Evolutionary conservation across 2,329 filamentous ascomycete genomes (phyloP).

Genomic region (Fusarium sp.): DNA sequence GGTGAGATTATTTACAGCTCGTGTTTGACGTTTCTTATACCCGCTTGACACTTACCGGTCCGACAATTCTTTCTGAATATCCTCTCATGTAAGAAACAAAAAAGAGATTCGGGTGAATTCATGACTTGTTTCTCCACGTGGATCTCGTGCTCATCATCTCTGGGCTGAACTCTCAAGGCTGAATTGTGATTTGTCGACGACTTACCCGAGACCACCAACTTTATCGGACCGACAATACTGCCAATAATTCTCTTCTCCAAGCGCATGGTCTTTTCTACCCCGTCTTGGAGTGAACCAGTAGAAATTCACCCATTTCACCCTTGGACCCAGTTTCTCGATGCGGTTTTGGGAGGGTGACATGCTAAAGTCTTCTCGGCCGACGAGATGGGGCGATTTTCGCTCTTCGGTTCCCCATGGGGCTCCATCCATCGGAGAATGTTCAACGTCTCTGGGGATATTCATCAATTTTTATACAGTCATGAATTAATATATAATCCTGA

Average conservation of each 20-base stretch:
- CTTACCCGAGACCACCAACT: background rate
- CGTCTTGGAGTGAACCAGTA: background rate
- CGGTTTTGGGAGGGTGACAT: background rate
- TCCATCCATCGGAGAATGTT: background rate
- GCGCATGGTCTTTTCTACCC: background rate
- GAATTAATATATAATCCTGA: background rate
- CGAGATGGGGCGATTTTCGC: background rate
- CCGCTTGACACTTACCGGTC: background rate
- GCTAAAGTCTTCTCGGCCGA: background rate
- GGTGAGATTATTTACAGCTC: background rate
- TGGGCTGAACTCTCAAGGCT: constrained; percentile 7
- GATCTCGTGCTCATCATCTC: background rate
- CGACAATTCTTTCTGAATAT: background rate
- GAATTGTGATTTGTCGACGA: constrained; percentile 27
- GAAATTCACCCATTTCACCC: constrained; percentile 25
- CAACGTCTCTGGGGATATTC: background rate
- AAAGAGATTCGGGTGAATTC: background rate
- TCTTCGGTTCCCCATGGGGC: constrained; percentile 9
- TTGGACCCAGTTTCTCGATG: background rate
- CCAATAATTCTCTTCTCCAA: background rate
- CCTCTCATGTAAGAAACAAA: background rate
- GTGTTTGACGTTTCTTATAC: background rate
- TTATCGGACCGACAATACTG: constrained; percentile 9
- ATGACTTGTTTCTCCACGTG: background rate
- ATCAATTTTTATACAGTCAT: accelerated